Evolutionary conservation across 2,329 filamentous ascomycete species (phyloP), one percentile per base, ranked within the genome.

Genomic region (Aspergillus fructus): DNA sequence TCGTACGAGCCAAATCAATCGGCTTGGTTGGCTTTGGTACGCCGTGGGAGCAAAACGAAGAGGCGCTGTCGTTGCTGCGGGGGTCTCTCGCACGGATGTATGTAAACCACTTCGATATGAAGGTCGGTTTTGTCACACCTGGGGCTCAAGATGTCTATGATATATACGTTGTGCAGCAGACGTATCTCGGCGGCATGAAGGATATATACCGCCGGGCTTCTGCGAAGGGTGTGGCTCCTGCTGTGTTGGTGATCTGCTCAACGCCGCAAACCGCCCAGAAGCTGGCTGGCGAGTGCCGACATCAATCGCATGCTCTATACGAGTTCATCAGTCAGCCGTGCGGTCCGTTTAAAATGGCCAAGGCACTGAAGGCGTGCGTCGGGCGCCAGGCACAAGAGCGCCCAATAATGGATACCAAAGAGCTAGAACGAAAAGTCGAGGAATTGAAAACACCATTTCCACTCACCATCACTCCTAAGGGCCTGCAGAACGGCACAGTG

Each of bases 321-420:
- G 55, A 58, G 33, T 58, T 58, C 39, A 54, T 50, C 39, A 49
- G 45, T 27, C 55, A 58, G 19, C 55, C 55, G 0, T 58, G 55
- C 34, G 55, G 55, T n/a, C 55, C 55, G 1, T 39, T 19, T 23
- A 58, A 54, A n/a, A 33, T 46, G 46, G 55, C 55, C 17, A 50
- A 47, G 4, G 39, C 50, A 7, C 39, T 58, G 11, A 12, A 21
- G 17, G 45, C 40, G 4, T 58, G 50, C 17, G 8, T 53, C 17
- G 15, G 49, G 3, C 40, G 45, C 7, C 43, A 53, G 21, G 3
- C 27, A 30, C 27, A 30, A 4, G 9, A 30, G 27, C 27, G 4
- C 9, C 27, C 27, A 1, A 9, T 30, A 9, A 30, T 11, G 27
- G 27, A 30, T 4, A 30, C 9, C 9, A 30, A 30, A 11, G 27